Evolutionary conservation across 75 land plant genomes (phyloP).

Genomic region (Cunninghamia lanceolata): DNA sequence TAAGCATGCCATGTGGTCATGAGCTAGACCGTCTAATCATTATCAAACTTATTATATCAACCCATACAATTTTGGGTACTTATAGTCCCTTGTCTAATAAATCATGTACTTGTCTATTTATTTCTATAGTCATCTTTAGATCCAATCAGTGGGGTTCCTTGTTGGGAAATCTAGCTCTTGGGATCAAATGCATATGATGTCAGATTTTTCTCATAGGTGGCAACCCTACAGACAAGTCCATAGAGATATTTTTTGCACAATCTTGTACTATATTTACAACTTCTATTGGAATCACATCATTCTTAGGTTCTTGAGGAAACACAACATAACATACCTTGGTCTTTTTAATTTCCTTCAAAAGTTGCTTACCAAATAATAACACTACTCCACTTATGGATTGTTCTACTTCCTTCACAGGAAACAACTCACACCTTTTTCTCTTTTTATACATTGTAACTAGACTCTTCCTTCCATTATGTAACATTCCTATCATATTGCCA

Average conservation of each 20-base stretch:
- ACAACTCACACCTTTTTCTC: too few relatives aligned
- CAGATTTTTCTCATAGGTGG: not conserved
- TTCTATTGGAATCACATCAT: too few relatives aligned
- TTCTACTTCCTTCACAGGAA: not conserved
- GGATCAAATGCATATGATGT: not conserved
- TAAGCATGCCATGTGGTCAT: too few relatives aligned
- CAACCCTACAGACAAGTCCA: not conserved
- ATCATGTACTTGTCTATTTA: not conserved
- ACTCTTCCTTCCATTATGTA: not conserved
- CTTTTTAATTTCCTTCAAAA: too few relatives aligned
- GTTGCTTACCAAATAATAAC: too few relatives aligned
- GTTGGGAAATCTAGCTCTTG: not conserved
- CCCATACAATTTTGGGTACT: too few relatives aligned
- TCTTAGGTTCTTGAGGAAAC: too few relatives aligned
- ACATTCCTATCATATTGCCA: too few relatives aligned
- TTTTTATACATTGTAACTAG: not conserved
- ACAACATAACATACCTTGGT: too few relatives aligned
- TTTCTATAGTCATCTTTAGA: not conserved
- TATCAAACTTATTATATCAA: too few relatives aligned
- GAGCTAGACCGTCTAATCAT: too few relatives aligned
- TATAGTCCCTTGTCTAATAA: not conserved
- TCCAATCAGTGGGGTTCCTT: not conserved
- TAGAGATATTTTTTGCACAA: not conserved
- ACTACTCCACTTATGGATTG: too few relatives aligned
- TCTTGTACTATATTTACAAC: not conserved